These are phyloP conservation scores for Cryptococcus jaspeensis DNA, from an alignment of 1,284 basidiomycete species.

Conservation along the genomic window DNA sequence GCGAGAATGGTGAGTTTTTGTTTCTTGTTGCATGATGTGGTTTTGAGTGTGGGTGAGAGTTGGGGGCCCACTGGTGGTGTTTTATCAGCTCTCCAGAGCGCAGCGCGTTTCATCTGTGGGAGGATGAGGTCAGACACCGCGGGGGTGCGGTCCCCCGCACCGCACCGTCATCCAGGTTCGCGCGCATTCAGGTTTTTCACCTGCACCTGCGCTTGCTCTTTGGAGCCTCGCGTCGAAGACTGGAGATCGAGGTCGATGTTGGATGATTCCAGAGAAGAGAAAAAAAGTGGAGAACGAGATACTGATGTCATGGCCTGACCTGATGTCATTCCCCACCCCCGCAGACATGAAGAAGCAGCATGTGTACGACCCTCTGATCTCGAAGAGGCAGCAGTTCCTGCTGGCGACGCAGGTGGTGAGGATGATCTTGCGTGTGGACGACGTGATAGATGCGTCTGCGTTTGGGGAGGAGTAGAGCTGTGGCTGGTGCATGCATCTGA, in stretches of 20 bases:
- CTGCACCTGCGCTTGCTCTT: too few relatives aligned
- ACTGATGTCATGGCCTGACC: neutral
- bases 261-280: too few relatives aligned
- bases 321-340: neutral
- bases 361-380: slow-evolving; percentile 95
- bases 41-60: neutral
- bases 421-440: slow-evolving; percentile 51
- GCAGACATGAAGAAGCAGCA: slow-evolving; percentile 97
- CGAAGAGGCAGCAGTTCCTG: slow-evolving; percentile 94
- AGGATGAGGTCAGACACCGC: too few relatives aligned
- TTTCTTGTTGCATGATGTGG: neutral
- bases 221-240: too few relatives aligned
- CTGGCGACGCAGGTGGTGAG: slow-evolving; percentile 85
- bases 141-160: too few relatives aligned
- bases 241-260: too few relatives aligned
- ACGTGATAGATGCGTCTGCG: slow-evolving; percentile 48
- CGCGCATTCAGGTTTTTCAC: too few relatives aligned
- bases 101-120: too few relatives aligned
- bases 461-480: slow-evolving; percentile 35
- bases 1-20: slow-evolving; percentile 71
- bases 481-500: neutral
- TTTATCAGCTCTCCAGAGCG: neutral
- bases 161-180: too few relatives aligned
- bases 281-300: neutral
- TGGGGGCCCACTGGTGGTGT: too few relatives aligned